Base-by-base conservation (phyloP, 1,139 yeast species). In the Candida sp. region DNA sequence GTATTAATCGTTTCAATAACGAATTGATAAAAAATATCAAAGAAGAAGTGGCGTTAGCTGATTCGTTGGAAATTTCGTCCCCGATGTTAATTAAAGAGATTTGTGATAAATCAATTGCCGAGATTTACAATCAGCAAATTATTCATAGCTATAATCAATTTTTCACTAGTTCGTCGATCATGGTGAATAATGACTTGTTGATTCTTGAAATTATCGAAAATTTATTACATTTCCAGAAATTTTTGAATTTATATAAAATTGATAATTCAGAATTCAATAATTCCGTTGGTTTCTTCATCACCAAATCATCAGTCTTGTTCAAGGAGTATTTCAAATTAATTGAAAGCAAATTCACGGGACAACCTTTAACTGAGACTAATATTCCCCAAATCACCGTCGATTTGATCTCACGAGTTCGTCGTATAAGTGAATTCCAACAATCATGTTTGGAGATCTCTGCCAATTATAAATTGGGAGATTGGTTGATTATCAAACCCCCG, bases 381-480 rank as follows among this genome's bases (percentile, higher is more conserved):
- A 82, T 84, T n/a, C 77, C 83, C 5, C 88, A 84, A 50, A 75
- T 81, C 4, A 82, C 87, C 0, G 84, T 83, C 15, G 93, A 85
- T 46, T 64, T 83, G 9, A 60, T 76, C 68, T 79, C 89, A 3
- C 72, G 81, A 49, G 64, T 87, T 45, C 70, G 89, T 40, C 79
- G 80, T 48, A 68, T 87, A 36, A 75, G 87, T 33, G 91, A 84
- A 48, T 84, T 80, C 58, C 73, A 73, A 41, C 68, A 72, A 21
- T 79, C 86, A 22, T 76, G 84, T 39, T 45, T 75, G 5, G 62
- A 64, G 33, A 73, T 83, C n/a, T 79, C 87, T 47, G 60, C 66
- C 5, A 65, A 66, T 8, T 68, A 78, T 65, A 69, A 71, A 32
- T 73, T 82, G 25, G 88, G 87, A 1, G 75, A 78, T 29, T 89